These are phyloP conservation scores for Peltaster fructicola DNA, from an alignment of 2,329 filamentous ascomycete genomes.

Conservation along the genomic window DNA sequence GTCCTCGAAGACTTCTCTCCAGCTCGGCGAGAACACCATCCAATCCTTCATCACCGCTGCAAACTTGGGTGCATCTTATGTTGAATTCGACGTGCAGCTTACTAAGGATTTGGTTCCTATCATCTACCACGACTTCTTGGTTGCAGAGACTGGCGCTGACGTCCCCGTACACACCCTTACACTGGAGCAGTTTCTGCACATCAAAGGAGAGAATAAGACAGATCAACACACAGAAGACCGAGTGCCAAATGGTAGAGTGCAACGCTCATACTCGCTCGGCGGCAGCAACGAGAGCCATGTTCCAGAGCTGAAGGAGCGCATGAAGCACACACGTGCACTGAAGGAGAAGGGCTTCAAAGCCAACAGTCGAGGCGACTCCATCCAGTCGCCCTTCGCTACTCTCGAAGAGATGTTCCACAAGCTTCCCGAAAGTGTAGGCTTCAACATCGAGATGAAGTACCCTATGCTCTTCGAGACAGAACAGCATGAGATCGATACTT, in stretches of 20 bases:
- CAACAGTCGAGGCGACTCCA: constrained; percentile 84
- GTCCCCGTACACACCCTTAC: constrained; percentile 91
- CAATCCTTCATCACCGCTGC: constrained; percentile 91
- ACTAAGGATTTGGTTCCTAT: constrained; percentile 98
- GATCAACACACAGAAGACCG: no score
- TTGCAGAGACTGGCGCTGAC: constrained; percentile 94
- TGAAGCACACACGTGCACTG: constrained; percentile 94
- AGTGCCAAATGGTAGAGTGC: constrained; percentile 16
- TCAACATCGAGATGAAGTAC: constrained; percentile 99
- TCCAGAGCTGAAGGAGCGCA: constrained; percentile 57
- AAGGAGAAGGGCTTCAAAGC: constrained; percentile 92
- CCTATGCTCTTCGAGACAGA: constrained; percentile 94
- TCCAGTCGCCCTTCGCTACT: constrained; percentile 89
- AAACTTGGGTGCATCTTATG: constrained; percentile 65
- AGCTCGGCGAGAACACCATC: constrained; percentile 90
- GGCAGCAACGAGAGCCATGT: constrained; percentile 23
- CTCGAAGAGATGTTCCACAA: constrained; percentile 83
- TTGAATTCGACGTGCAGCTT: constrained; percentile 74
- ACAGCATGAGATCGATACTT: constrained; percentile 91
- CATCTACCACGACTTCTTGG: constrained; percentile 95
- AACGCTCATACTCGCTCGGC: constrained; percentile 44
- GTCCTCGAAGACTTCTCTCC: constrained; percentile 64
- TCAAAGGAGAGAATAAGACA: constrained; percentile 48
- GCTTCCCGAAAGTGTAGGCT: constrained; percentile 66
- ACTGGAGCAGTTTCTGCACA: constrained; percentile 84